These are phyloP conservation scores for Pichia californica DNA, from an alignment of 805 yeast species.

Conservation along the genomic window DNA sequence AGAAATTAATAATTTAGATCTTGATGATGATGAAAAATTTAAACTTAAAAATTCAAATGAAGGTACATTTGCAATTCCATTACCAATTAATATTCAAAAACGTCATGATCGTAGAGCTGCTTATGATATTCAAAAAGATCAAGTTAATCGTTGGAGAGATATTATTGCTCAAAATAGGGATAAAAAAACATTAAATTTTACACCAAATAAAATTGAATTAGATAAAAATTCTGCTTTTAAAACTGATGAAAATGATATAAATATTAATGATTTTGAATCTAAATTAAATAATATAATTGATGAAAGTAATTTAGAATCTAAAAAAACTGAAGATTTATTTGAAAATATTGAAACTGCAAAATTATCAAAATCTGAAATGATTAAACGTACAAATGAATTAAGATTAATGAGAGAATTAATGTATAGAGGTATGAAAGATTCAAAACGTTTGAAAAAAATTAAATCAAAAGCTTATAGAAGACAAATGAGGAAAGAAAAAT, in stretches of 20 bases:
- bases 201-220: slow-evolving; percentile 43
- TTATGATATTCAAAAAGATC: slow-evolving; percentile 79
- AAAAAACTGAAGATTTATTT: slow-evolving; percentile 71
- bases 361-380: slow-evolving; percentile 72
- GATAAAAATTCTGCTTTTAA: slow-evolving; percentile 47
- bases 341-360: slow-evolving; percentile 82
- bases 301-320: slow-evolving; percentile 64
- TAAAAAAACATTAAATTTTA: slow-evolving; percentile 76
- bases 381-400: slow-evolving; percentile 70
- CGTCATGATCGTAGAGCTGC: slow-evolving; percentile 87
- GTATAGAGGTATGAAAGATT: slow-evolving; percentile 91
- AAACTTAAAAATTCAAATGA: slow-evolving; percentile 7
- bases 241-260: slow-evolving; percentile 39
- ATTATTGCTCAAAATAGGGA: slow-evolving; percentile 69
- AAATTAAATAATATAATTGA: slow-evolving; percentile 55
- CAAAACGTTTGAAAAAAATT: slow-evolving; percentile 88
- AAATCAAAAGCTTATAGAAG: slow-evolving; percentile 86
- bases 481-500: slow-evolving; percentile 76
- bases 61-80: slow-evolving; percentile 62
- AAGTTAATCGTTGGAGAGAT: slow-evolving; percentile 85
- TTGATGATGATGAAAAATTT: slow-evolving; percentile 16
- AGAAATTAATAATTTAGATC: slow-evolving; percentile 15
- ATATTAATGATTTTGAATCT: slow-evolving; percentile 57
- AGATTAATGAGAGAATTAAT: slow-evolving; percentile 90
- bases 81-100: slow-evolving; percentile 80